A percentile compares a stretch with the other conserved stretches of the same genome.
Evolutionary conservation across 2,329 filamentous ascomycete genomes (phyloP).

Genomic region (Fusarium buxicola): DNA sequence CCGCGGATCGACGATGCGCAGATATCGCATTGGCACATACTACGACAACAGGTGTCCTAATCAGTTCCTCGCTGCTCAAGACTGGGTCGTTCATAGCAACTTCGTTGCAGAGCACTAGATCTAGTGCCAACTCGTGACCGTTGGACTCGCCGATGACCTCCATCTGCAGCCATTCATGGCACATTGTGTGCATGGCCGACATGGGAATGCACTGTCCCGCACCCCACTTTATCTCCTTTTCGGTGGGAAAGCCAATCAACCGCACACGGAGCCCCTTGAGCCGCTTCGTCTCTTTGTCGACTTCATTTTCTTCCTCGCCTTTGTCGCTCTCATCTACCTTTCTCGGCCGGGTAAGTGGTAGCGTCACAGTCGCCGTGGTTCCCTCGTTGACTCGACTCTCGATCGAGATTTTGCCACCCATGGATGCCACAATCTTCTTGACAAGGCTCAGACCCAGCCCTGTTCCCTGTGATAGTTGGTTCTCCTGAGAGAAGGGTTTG

Average conservation of each 20-base stretch:
- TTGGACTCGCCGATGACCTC: constrained; percentile 23
- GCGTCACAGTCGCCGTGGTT: constrained; percentile 50
- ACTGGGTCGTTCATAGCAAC: constrained; percentile 15
- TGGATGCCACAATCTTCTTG: constrained; percentile 66
- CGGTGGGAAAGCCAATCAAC: constrained; percentile 24
- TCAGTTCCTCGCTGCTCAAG: constrained; percentile 12
- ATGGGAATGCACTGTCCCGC: constrained; percentile 19
- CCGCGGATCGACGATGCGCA: constrained; percentile 44
- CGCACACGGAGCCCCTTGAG: constrained; percentile 47
- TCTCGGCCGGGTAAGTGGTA: constrained; percentile 43
- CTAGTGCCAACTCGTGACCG: constrained; percentile 30
- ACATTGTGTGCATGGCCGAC: constrained; percentile 32
- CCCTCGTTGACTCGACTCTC: constrained; percentile 56
- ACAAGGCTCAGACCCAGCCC: constrained; percentile 76
- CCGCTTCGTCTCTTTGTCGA: constrained; percentile 44
- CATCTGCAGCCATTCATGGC: constrained; percentile 39
- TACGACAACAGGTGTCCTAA: constrained; percentile 45
- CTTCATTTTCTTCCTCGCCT: constrained; percentile 41
- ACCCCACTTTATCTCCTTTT: constrained; percentile 9
- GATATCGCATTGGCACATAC: constrained; percentile 50
- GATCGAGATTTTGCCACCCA: constrained; percentile 70
- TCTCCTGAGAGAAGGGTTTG: constrained; percentile 73
- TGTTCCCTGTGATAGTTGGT: constrained; percentile 68
- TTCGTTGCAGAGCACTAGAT: constrained; percentile 46
- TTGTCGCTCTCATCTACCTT: not conserved